Conservation (phyloP, 1,139 yeast genomes). For the Kodamaea derodonti region DNA sequence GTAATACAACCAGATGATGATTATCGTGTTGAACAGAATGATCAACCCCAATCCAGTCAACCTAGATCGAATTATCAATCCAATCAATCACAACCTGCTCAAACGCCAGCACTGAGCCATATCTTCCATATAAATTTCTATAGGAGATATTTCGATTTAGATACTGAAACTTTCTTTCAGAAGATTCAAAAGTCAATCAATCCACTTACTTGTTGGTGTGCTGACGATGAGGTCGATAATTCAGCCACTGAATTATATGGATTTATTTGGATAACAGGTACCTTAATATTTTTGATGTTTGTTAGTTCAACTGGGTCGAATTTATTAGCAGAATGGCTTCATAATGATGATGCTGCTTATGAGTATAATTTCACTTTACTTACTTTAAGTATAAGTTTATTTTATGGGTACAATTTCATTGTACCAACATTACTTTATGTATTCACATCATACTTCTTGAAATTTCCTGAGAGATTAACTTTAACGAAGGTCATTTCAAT, state of each 20-base stretch:
- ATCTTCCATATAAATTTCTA: slow-evolving; percentile 55
- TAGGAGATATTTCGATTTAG: slow-evolving; percentile 59
- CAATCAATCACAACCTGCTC: slow-evolving; percentile 6
- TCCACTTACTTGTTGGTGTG: slow-evolving; percentile 32
- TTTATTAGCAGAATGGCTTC: slow-evolving; percentile 44
- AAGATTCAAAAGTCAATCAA: slow-evolving; percentile 43
- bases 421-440: slow-evolving; percentile 57
- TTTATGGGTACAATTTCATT: slow-evolving; percentile 69
- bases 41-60: slow-evolving; percentile 10
- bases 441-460: slow-evolving; percentile 40
- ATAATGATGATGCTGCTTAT: slow-evolving; percentile 37
- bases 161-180: slow-evolving; percentile 53
- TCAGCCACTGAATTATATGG: slow-evolving; percentile 68
- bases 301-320: slow-evolving; percentile 62
- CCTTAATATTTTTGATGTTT: slow-evolving; percentile 68
- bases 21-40: slow-evolving; percentile 6
- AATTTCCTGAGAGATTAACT: slow-evolving; percentile 38
- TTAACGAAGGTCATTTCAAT: slow-evolving; percentile 50
- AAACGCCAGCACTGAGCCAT: slow-evolving; percentile 26
- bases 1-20: slow-evolving; percentile 19
- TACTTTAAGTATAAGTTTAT: slow-evolving; percentile 59
- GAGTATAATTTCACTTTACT: slow-evolving; percentile 60
- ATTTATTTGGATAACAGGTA: slow-evolving; percentile 80
- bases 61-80: slow-evolving; percentile 5
- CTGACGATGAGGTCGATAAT: slow-evolving; percentile 27